phyloP scores from a whole-genome alignment of 2,329 filamentous ascomycete genomes.

The Fusarium subtropicale region DNA sequence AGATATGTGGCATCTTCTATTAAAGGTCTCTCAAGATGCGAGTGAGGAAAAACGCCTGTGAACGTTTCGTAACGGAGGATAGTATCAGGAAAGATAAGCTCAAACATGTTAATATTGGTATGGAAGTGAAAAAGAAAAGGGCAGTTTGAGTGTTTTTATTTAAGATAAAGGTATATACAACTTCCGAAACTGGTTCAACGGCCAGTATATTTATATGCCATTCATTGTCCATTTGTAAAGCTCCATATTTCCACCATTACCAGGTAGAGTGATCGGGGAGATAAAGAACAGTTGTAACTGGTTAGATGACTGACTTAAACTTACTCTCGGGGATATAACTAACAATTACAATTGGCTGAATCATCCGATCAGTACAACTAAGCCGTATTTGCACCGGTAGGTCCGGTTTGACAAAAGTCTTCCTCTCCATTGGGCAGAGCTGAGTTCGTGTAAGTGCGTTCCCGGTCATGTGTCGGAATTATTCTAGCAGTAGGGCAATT shows the following conservation, averaged over 20 bases:
- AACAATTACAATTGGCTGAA: not conserved
- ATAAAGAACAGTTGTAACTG: not conserved
- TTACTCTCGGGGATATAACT: not conserved
- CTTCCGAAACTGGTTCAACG: not conserved
- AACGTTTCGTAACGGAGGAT: not conserved
- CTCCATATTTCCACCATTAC: not conserved
- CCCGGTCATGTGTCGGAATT: not conserved
- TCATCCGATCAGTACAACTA: not conserved
- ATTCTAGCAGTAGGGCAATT: not conserved
- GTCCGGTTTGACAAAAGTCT: not conserved
- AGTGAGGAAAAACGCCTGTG: too few relatives aligned
- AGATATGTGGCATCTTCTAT: too few relatives aligned
- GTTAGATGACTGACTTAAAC: not conserved
- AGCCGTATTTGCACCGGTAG: not conserved
- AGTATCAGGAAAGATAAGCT: not conserved
- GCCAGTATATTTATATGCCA: not conserved
- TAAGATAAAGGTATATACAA: not conserved
- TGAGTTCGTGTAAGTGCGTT: not conserved
- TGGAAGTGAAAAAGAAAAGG: not conserved
- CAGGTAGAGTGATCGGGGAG: not conserved
- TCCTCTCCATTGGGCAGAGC: not conserved
- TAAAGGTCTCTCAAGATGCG: too few relatives aligned
- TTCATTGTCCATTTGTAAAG: not conserved
- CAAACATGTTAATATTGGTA: not conserved
- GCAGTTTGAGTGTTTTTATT: not conserved